Base-by-base conservation (phyloP, 305 asterid genomes). In the Plantago coronopus region DNA sequence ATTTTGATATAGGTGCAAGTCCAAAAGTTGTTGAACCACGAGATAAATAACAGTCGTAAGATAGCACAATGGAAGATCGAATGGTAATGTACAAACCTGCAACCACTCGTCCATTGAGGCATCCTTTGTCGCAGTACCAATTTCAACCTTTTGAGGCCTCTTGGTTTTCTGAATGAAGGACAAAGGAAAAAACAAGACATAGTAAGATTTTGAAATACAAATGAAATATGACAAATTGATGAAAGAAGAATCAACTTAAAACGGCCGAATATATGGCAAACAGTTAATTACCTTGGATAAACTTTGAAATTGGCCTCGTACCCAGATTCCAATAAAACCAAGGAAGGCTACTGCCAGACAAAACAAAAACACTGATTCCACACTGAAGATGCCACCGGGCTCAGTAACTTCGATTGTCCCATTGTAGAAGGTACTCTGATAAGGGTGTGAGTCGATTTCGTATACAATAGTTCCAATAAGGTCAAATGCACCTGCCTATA, bases 401-500 rank as follows among this genome's bases (percentile, higher is more conserved):
- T 93, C 99, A 40, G 79, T 34, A 72, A 93, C 97, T 84, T 93
- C 99, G 68, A 93, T 79, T 59, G 99, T 93, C 59, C 95, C 90
- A 69, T 93, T 93, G 76, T 85, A 89, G 81, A 93, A 93, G 31
- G 88, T 81, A 48, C 70, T 87, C 66, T 93, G 95, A 73, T 82
- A 87, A 5, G 93, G 95, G 34, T 73, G 70, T 49, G 82, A 87
- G 74, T 82, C 95, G 19, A 93, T 85, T 80, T 89, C 99, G 49
- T 93, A 93, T 14, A 89, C 84, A 74, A 93, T 81, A 61, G 81
- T 83, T 31, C 95, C 99, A 62, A 85, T 90, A 22, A 93, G 90
- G 84, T 89, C 95, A 80, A 80, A 93, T 51, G 94, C 64, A 48
- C 99, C 99, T 43, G 97, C 49, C 99, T 93, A 88, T 23, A 48